Evolutionary conservation across 192 early-diverging fungal species (phyloP), one percentile per base, ranked within the genome.

Genomic region (Rhizoclosmatium sp.): DNA sequence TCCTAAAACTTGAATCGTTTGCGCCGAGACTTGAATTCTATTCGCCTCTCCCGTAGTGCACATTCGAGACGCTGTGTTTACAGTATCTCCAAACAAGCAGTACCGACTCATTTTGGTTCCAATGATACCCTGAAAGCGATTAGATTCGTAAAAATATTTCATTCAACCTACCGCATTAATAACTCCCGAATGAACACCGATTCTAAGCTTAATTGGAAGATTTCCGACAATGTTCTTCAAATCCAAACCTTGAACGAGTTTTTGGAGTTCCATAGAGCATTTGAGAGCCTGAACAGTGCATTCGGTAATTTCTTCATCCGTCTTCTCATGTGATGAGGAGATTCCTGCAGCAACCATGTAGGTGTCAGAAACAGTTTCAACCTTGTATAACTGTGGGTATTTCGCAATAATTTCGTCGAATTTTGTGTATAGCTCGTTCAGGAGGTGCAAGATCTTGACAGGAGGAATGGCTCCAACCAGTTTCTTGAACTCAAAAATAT

Each of bases 21-120:
- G 58, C 3, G 48, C 48, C 2, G 78, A 78, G 41, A 86, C 74
- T 59, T 86, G 85, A 31, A 86, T 85, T 23, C 59, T 79, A 19
- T 19, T 51, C 14, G 83, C 46, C 47, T 75, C 46, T 19, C 83
- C 76, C 21, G 80, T 82, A 1, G 80, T 78, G 61, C 85, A 85
- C 84, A 86, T 85, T 44, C 81, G 21, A 31, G 69, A 78, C n/a
- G 83, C 83, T 21, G 81, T 84, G 71, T 83, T 85, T 40, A 83
- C 81, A 4, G 85, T 85, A 66, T 86, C 81, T n/a, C 85, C 83
- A 71, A 86, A 86, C 2, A 86, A 59, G 76, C 83, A 85, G 77
- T 86, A 86, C 19, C 83, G 74, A 19, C 84, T 82, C 85, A 86
- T 86, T 59, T 86, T 86, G 49, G 71, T 78, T 65, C 85, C 85